These are phyloP conservation scores for Neobulgaria alba DNA, from an alignment of 2,329 filamentous ascomycete genomes.

Conservation along the genomic window DNA sequence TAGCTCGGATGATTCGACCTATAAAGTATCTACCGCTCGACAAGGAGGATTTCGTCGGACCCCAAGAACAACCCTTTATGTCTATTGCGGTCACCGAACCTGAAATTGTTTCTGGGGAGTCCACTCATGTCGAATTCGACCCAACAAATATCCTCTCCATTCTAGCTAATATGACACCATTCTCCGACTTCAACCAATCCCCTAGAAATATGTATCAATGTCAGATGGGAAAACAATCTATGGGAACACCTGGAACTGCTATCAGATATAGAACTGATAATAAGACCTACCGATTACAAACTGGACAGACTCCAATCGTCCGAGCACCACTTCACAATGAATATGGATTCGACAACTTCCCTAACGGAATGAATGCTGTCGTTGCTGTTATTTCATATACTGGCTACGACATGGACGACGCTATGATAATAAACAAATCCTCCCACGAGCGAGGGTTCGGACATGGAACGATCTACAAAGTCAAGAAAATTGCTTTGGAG, in stretches of 20 bases:
- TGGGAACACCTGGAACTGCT: conserved; percentile 90
- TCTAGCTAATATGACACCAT: conserved; percentile 96
- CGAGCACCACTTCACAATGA: conserved; percentile 88
- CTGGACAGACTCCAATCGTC: conserved; percentile 90
- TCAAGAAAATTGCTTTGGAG: conserved; percentile 80
- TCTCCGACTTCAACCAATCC: conserved; percentile 97
- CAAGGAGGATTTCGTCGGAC: conserved; percentile 80
- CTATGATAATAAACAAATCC: conserved; percentile 98
- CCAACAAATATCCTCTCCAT: conserved; percentile 97
- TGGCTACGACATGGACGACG: conserved; percentile 99
- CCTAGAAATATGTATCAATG: conserved; percentile 99
- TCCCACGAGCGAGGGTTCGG: conserved; percentile 93
- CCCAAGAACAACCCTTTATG: conserved; percentile 97
- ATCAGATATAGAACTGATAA: conserved; percentile 87
- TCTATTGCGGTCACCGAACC: conserved; percentile 86
- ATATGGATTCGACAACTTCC: conserved; percentile 96
- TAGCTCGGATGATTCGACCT: conserved; percentile 80
- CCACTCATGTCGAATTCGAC: conserved; percentile 87
- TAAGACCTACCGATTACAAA: conserved; percentile 91
- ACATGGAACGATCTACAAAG: conserved; percentile 95
- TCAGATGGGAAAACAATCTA: conserved; percentile 99
- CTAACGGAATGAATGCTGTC: conserved; percentile 89
- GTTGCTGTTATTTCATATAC: conserved; percentile 98
- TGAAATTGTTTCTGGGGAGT: conserved; percentile 79
- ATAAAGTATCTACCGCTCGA: conserved; percentile 86